Conservation (phyloP, 192 early-diverging fungal species). For the Podila epigama region DNA sequence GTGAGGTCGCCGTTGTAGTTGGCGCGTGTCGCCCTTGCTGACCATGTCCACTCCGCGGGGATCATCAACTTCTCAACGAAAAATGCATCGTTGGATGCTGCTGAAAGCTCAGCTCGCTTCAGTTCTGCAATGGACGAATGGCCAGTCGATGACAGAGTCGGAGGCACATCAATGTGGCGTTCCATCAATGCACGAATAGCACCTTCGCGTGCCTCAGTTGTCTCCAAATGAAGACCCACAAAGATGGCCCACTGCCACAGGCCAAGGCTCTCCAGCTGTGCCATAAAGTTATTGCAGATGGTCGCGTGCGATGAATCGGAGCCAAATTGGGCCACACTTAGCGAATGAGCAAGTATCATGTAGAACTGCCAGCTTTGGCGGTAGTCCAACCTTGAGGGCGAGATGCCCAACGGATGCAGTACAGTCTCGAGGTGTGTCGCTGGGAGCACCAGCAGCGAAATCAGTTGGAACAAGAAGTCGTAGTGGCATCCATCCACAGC, state of each 20-base stretch:
- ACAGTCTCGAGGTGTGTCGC: slow-evolving; percentile 63
- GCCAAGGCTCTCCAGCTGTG: slow-evolving; percentile 76
- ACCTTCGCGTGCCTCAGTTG: slow-evolving; percentile 48
- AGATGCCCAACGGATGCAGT: slow-evolving; percentile 66
- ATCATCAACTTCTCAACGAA: slow-evolving; percentile 64
- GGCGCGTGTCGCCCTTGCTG: slow-evolving; percentile 51
- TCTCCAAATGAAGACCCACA: slow-evolving; percentile 72
- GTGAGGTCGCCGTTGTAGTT: slow-evolving; percentile 56
- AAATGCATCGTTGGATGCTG: slow-evolving; percentile 53
- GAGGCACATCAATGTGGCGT: slow-evolving; percentile 14
- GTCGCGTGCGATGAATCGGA: slow-evolving; percentile 50
- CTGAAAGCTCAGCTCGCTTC: slow-evolving; percentile 17
- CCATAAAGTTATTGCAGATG: slow-evolving; percentile 67
- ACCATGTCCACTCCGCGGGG: slow-evolving; percentile 64
- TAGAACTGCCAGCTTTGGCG: slow-evolving; percentile 75
- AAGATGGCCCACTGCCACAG: slow-evolving; percentile 88
- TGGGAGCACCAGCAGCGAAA: slow-evolving; percentile 64
- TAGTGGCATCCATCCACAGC: slow-evolving; percentile 6
- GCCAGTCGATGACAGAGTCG: not conserved
- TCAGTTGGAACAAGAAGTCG: slow-evolving; percentile 80
- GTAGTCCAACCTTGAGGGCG: slow-evolving; percentile 67
- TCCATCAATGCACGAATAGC: slow-evolving; percentile 52
- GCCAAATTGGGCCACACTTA: slow-evolving; percentile 7
- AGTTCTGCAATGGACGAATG: not conserved
- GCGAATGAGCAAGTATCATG: slow-evolving; percentile 25